Evolutionary conservation across 352 stramenopile species (phyloP).

Genomic region (Phytophthora constricta): DNA sequence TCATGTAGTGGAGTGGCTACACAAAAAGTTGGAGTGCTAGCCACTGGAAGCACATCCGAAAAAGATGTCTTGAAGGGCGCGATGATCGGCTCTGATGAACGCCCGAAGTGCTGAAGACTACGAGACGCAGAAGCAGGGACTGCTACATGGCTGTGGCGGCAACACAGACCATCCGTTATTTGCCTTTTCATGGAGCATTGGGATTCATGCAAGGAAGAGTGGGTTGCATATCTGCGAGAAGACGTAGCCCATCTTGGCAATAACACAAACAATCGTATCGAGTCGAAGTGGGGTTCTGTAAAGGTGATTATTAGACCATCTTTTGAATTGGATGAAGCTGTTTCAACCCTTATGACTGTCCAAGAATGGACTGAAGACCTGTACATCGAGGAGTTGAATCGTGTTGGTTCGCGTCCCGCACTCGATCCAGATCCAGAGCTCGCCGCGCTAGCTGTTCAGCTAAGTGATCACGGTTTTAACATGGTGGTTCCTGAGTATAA

Average conservation of each 20-base stretch:
- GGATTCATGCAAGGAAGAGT: not conserved
- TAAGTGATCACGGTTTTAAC: conserved; percentile 4
- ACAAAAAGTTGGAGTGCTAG: too few relatives aligned
- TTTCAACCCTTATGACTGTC: conserved; percentile 10
- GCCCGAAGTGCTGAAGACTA: not conserved
- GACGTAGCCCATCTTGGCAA: conserved; percentile 5
- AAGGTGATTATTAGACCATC: conserved; percentile 7
- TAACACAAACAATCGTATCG: conserved; percentile 16
- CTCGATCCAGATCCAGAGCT: conserved; percentile 8
- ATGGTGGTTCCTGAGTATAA: not conserved
- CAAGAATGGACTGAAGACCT: conserved; percentile 12
- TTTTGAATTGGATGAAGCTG: not conserved
- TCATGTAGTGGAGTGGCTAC: not conserved
- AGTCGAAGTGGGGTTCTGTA: conserved; percentile 7
- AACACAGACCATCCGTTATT: not conserved
- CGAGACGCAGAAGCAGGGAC: not conserved
- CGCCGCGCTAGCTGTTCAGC: not conserved
- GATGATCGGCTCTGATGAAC: not conserved
- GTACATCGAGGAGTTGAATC: conserved; percentile 10
- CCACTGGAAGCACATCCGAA: too few relatives aligned
- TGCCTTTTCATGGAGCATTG: conserved; percentile 3
- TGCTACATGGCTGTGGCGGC: not conserved
- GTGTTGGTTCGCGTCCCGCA: not conserved
- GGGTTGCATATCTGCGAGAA: conserved; percentile 2
- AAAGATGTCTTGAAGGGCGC: not conserved